Evolutionary conservation across 805 yeast species (phyloP), one percentile per base, ranked within the genome.

Genomic region (Scheffersomyces stipitis): DNA sequence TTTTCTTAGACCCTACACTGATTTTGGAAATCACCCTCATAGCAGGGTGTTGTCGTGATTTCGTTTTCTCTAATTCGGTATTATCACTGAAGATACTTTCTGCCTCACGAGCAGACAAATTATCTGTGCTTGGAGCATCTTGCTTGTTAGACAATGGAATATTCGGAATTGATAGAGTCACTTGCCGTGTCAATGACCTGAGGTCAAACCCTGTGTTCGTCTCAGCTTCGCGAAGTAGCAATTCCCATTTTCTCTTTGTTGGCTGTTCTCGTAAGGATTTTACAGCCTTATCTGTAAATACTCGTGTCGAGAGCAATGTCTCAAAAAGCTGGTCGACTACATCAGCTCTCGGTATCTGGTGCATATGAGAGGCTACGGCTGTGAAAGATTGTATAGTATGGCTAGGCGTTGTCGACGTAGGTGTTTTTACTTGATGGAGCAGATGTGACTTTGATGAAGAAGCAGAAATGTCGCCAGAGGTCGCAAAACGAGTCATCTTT

Each of bases 211-310:
- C 52, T 2, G 55, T 38, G 38, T 68, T 69, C 4, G 59, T 55
- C 44, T 68, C 71, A 41, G 56, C 60, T 42, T 69, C 75, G 28
- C 66, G 45, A n/a, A 69, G 46, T 10, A 69, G 49, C 10, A 69
- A 50, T 44, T 69, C 73, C 75, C 75, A 69, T 44, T 69, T 69
- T 16, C 75, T 44, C 33, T 52, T 58, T 3, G 63, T 50, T 4
- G 71, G 50, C 34, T 55, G 61, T 15, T 58, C 60, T 27, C 59
- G 48, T 36, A 69, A 49, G 1, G 64, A 51, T 31, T 49, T 56
- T 5, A 62, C 36, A 2, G 70, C 65, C 26, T 52, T 48, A n/a
- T 57, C 66, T 1, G 69, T 54, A 34, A 69, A 68, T 0, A 56
- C 70, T 30, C 74, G 48, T 4, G 55, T 54, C 3, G 69, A 53